These are phyloP conservation scores for Cercospora sp. DNA, from an alignment of 2,329 filamentous ascomycete genomes.

Conservation along the genomic window DNA sequence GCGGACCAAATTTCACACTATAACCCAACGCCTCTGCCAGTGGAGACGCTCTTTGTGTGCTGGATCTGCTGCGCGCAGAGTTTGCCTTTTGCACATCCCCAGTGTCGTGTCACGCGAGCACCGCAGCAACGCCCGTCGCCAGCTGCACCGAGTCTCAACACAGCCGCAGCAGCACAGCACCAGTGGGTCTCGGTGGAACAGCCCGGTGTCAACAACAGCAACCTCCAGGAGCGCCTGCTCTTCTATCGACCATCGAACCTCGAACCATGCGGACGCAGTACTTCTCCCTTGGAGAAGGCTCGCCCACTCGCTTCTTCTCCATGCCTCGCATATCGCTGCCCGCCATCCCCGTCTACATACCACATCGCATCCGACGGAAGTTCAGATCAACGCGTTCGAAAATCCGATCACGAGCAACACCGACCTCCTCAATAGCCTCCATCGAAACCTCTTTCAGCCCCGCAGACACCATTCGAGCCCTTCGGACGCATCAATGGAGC, in stretches of 20 bases:
- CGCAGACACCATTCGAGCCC: slow-evolving; percentile 70
- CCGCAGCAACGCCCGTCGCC: slow-evolving; percentile 9
- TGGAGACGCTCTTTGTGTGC: not conserved
- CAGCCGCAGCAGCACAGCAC: not conserved
- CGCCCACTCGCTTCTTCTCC: slow-evolving; percentile 45
- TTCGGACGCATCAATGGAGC: slow-evolving; percentile 78
- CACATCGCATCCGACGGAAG: slow-evolving; percentile 66
- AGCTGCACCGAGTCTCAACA: slow-evolving; percentile 5
- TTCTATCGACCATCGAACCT: slow-evolving; percentile 10
- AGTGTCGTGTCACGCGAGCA: slow-evolving; percentile 6
- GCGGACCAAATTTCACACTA: slow-evolving; percentile 1
- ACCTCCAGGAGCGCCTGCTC: not conserved
- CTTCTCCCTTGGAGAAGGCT: slow-evolving; percentile 36
- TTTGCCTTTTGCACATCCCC: not conserved
- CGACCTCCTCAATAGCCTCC: slow-evolving; percentile 70
- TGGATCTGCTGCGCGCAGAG: not conserved
- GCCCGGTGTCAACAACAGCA: slow-evolving; percentile 1
- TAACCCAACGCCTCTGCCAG: not conserved
- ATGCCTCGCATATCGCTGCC: slow-evolving; percentile 48
- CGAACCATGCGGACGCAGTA: slow-evolving; percentile 32
- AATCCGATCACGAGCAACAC: slow-evolving; percentile 65
- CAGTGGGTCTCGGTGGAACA: not conserved
- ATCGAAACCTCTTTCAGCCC: slow-evolving; percentile 83
- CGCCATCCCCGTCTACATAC: slow-evolving; percentile 56
- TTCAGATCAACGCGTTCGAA: slow-evolving; percentile 63